Evolutionary conservation across 768 basidiomycete genomes (phyloP).

Genomic region (Boletus tylopilopsis): DNA sequence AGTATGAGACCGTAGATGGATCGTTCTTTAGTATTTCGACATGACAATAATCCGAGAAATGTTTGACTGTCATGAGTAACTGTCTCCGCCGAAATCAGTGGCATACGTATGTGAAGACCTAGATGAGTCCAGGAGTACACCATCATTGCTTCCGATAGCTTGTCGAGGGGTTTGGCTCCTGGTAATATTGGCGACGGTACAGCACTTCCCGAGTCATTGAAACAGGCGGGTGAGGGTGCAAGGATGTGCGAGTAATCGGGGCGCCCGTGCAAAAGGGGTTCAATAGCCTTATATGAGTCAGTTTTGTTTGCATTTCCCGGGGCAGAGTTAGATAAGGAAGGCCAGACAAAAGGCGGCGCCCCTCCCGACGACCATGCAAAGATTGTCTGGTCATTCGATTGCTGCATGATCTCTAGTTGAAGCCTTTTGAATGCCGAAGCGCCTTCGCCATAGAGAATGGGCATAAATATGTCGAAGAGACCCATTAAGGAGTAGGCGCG

Average conservation of each 20-base stretch:
- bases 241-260: neutral
- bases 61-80: neutral
- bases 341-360: too few species aligned
- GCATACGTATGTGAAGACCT: neutral
- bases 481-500: conserved; percentile 28
- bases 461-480: too few species aligned
- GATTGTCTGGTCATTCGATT: conserved; percentile 19
- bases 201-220: neutral
- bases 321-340: too few species aligned
- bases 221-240: neutral
- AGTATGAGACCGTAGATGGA: neutral
- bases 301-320: too few species aligned
- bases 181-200: neutral
- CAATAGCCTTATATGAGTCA: too few species aligned
- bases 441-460: too few species aligned
- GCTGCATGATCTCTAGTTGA: conserved; percentile 16
- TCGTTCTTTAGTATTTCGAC: neutral
- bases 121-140: conserved; percentile 1
- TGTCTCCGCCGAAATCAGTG: neutral
- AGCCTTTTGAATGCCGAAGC: neutral
- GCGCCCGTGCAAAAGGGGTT: too few species aligned
- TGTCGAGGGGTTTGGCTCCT: too few species aligned
- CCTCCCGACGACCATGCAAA: conserved; percentile 29
- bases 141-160: neutral
- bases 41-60: neutral